Percentiles rank a stretch among this genome's conserved stretches.
phyloP scores from a whole-genome alignment of 2,329 filamentous ascomycete species.

The Aureobasidium vineae region DNA sequence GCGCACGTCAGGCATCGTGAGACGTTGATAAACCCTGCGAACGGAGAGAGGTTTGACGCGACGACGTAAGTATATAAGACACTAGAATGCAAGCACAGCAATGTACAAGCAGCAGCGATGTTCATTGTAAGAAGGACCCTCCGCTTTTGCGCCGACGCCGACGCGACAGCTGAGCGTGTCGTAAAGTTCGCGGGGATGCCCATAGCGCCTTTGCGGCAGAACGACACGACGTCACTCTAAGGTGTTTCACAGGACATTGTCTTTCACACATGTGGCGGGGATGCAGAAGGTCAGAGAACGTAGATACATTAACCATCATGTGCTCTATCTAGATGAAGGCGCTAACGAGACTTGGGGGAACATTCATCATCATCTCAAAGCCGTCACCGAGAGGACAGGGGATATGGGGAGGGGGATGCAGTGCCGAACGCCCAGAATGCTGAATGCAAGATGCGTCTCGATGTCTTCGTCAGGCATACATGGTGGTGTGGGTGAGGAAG shows the following conservation, averaged over 20 bases:
- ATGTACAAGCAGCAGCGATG: neutral
- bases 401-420: constrained; percentile 20
- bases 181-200: constrained; percentile 18
- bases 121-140: neutral
- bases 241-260: neutral
- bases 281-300: neutral
- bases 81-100: neutral
- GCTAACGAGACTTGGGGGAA: constrained; percentile 13
- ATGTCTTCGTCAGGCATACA: constrained; percentile 15
- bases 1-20: constrained; percentile 43
- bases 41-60: neutral
- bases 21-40: neutral
- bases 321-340: constrained; percentile 25
- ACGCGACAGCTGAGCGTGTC: constrained; percentile 19
- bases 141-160: constrained; percentile 15
- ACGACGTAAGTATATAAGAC: neutral
- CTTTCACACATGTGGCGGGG: neutral
- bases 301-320: constrained; percentile 27
- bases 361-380: constrained; percentile 23
- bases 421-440: constrained; percentile 30
- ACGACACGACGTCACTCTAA: constrained; percentile 2
- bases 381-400: constrained; percentile 18
- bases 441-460: constrained; percentile 26
- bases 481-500: constrained; percentile 12
- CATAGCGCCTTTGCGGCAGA: constrained; percentile 6